Percentiles rank a stretch among this genome's conserved stretches.
phyloP scores from a whole-genome alignment of 108 stramenopile species.

The Asterionellopsis glacialis region DNA sequence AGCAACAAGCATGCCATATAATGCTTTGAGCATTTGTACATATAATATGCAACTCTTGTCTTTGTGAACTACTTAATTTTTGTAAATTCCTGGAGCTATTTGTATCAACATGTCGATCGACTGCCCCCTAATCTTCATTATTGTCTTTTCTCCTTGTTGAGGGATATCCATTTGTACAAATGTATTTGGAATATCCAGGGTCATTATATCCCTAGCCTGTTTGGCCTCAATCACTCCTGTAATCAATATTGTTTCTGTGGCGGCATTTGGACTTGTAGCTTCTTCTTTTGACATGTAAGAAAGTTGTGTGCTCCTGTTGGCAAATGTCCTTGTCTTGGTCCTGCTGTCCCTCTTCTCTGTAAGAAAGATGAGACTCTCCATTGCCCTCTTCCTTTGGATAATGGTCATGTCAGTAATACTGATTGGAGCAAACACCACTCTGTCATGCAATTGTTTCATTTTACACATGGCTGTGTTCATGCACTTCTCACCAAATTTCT shows the following conservation, averaged over 20 bases:
- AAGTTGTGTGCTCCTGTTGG: constrained; percentile 13
- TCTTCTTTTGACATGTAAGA: constrained; percentile 5
- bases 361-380: constrained; percentile 28
- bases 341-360: constrained; percentile 14
- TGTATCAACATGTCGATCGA: not conserved
- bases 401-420: constrained; percentile 7
- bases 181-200: constrained; percentile 26
- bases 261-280: constrained; percentile 19
- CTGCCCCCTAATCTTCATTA: constrained; percentile 9
- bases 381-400: constrained; percentile 6
- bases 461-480: constrained; percentile 17
- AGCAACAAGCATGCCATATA: constrained; percentile 31
- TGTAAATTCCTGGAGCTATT: not conserved
- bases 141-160: not conserved
- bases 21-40: constrained; percentile 33
- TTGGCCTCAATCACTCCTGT: constrained; percentile 20
- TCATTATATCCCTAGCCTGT: constrained; percentile 28
- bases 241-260: constrained; percentile 7
- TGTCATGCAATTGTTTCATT: constrained; percentile 31
- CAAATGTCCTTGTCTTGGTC: constrained; percentile 18
- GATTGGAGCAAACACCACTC: constrained; percentile 19
- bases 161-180: constrained; percentile 26
- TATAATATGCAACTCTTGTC: constrained; percentile 25
- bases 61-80: constrained; percentile 4
- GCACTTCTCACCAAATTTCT: constrained; percentile 26